Base-by-base conservation (phyloP, 2,329 filamentous ascomycete genomes). In the Neobulgaria alba region DNA sequence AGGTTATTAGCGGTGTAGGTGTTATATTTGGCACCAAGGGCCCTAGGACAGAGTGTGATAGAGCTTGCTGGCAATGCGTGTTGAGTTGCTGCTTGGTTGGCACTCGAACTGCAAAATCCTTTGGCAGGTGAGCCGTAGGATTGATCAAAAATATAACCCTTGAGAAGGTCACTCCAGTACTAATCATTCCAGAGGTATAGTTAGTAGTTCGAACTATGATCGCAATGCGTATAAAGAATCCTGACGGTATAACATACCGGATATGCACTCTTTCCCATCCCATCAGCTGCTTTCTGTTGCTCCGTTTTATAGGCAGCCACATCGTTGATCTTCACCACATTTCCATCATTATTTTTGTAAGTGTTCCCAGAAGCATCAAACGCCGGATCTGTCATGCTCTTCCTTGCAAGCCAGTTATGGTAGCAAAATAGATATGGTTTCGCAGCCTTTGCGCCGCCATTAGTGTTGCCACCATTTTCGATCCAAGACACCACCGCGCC, bases 391-490 rank as follows among this genome's bases (percentile, higher is more conserved):
- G 29, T 15, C 29, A 32, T 32, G 29, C 12, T 5, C 16, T 32
- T 12, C 12, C 16, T 32, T n/a, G n/a, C 12, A 32, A 32, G 29
- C 29, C 29, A n/a, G 16, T 32, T 32, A 15, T 32, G 12, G 16
- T 32, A 32, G 12, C 29, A 32, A 32, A 32, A 32, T n/a, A 32
- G 29, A n/a, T 32, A 32, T 15, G 29, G 29, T 32, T 12, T 32
- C 12, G 12, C 29, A 15, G 29, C 16, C 12, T 14, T 15, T 32
- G 5, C 7, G 16, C 29, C 29, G 16, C 16, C 16, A 15, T n/a
- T 32, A 15, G 16, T 15, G 16, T 12, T 5, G n/a, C 29, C 29
- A 32, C 29, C 29, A n/a, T 32, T 32, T 14, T 14, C 12, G 16
- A 32, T 32, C 29, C 29, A 32, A 15, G 29, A 5, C 29, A 15